These are phyloP conservation scores for Hydnum rufescens DNA, from an alignment of 768 basidiomycete genomes.

Conservation along the genomic window DNA sequence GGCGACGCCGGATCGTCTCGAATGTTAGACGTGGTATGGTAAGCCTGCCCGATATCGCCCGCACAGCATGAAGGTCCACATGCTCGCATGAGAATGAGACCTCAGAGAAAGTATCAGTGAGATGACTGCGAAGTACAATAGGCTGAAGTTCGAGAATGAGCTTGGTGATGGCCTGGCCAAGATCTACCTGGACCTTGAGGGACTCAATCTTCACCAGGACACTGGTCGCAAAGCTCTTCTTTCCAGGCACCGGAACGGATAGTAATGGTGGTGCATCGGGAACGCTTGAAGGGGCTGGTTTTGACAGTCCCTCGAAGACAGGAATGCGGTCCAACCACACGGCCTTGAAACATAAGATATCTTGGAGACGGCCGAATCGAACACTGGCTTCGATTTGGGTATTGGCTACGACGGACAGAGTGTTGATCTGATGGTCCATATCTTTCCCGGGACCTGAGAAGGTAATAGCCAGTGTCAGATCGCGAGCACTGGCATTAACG, in stretches of 20 bases:
- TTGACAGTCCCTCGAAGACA: slow-evolving; percentile 31
- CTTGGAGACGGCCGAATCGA: slow-evolving; percentile 72
- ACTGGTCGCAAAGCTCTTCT: slow-evolving; percentile 34
- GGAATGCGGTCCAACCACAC: slow-evolving; percentile 86
- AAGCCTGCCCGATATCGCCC: slow-evolving; percentile 46
- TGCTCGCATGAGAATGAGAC: slow-evolving; percentile 41
- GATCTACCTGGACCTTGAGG: slow-evolving; percentile 56
- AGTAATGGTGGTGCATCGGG: neutral
- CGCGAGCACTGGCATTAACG: slow-evolving; percentile 45
- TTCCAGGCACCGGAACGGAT: neutral
- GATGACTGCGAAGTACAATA: slow-evolving; percentile 40
- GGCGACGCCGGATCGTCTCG: slow-evolving; percentile 39
- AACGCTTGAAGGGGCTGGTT: neutral
- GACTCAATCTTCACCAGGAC: slow-evolving; percentile 52
- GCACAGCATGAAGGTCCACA: slow-evolving; percentile 28
- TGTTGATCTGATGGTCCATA: slow-evolving; percentile 23
- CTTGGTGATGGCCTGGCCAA: slow-evolving; percentile 69
- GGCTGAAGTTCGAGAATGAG: slow-evolving; percentile 45
- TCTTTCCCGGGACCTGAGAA: slow-evolving; percentile 34
- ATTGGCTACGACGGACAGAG: slow-evolving; percentile 59
- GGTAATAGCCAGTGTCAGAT: slow-evolving; percentile 58
- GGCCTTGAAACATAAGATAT: slow-evolving; percentile 86
- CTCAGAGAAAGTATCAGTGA: slow-evolving; percentile 41
- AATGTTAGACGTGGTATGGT: slow-evolving; percentile 53
- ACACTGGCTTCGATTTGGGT: slow-evolving; percentile 67